These are phyloP conservation scores for Zostera marina DNA, from an alignment of 116 monocot genomes.

Conservation along the genomic window DNA sequence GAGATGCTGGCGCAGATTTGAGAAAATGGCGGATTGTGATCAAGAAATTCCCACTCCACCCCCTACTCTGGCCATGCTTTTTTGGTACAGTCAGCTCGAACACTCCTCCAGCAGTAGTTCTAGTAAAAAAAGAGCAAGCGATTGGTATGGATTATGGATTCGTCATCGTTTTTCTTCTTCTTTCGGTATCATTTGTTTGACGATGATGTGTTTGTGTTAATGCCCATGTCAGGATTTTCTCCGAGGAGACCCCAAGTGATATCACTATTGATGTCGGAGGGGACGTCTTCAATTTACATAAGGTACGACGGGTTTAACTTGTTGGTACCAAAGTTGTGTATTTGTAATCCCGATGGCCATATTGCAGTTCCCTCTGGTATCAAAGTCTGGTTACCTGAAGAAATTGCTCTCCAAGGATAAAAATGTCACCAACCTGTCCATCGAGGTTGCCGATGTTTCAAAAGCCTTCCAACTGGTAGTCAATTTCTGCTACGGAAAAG, in stretches of 20 bases:
- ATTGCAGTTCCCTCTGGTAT: constrained; percentile 45
- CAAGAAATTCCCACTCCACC: constrained; percentile 2
- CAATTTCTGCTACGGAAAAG: constrained; percentile 57
- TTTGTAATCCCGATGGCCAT: no score
- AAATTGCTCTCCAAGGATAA: constrained; percentile 25
- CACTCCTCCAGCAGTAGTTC: constrained; percentile 44
- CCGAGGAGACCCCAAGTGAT: constrained; percentile 60
- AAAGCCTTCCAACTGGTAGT: constrained; percentile 55
- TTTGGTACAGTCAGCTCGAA: constrained; percentile 7
- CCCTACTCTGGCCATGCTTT: background rate
- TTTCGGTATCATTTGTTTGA: no score
- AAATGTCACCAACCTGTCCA: constrained; percentile 10
- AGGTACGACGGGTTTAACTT: constrained; percentile 19
- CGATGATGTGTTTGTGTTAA: constrained; percentile 6
- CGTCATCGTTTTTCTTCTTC: background rate
- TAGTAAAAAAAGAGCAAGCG: constrained; percentile 64
- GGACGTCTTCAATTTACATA: constrained; percentile 47
- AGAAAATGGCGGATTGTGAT: constrained; percentile 2
- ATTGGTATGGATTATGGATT: constrained; percentile 41
- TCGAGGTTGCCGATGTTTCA: constrained; percentile 59
- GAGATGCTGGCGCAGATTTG: background rate
- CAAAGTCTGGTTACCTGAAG: constrained; percentile 56
- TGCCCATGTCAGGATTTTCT: constrained; percentile 36
- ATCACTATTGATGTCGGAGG: constrained; percentile 43
- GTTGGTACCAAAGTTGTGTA: background rate